Evolutionary conservation across 2,329 filamentous ascomycete species (phyloP).

Genomic region (Colletotrichum sp.): DNA sequence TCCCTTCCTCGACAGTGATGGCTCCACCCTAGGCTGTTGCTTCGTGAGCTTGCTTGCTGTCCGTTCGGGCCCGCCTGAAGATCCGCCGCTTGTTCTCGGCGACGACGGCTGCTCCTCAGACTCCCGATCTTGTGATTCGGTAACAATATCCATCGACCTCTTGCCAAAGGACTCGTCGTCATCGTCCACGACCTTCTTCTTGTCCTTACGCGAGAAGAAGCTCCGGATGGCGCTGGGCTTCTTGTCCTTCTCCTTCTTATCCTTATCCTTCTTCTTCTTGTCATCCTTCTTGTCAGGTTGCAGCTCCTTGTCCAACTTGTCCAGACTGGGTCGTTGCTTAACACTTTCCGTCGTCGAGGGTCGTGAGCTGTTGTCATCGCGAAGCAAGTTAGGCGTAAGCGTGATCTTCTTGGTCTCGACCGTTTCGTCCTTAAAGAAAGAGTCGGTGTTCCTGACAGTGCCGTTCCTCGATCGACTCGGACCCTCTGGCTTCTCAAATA

Average conservation of each 20-base stretch:
- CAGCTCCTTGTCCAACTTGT: constrained; percentile 66
- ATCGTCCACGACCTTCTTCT: constrained; percentile 60
- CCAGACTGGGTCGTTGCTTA: constrained; percentile 71
- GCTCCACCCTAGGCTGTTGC: constrained; percentile 57
- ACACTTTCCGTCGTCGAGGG: constrained; percentile 60
- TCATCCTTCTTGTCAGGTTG: constrained; percentile 74
- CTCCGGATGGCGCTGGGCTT: constrained; percentile 62
- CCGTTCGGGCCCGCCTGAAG: constrained; percentile 49
- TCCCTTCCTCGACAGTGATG: constrained; percentile 50
- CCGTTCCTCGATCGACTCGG: constrained; percentile 78
- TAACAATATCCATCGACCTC: constrained; percentile 61
- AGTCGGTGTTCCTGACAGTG: constrained; percentile 89
- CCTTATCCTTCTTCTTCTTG: constrained; percentile 75
- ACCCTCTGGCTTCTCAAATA: constrained; percentile 60
- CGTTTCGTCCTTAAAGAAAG: constrained; percentile 96
- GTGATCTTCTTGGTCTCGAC: constrained; percentile 98
- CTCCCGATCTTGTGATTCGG: constrained; percentile 50
- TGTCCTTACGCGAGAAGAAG: constrained; percentile 68
- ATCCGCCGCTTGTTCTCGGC: constrained; percentile 24
- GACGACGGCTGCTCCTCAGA: constrained; percentile 48
- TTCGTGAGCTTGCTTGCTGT: constrained; percentile 75
- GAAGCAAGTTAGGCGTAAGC: constrained; percentile 87
- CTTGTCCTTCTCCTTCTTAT: constrained; percentile 76
- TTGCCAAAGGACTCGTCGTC: constrained; percentile 68
- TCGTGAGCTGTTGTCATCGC: constrained; percentile 71